Evolutionary conservation across 2,329 filamentous ascomycete genomes (phyloP).

Genomic region (Plectosphaerella sp.): DNA sequence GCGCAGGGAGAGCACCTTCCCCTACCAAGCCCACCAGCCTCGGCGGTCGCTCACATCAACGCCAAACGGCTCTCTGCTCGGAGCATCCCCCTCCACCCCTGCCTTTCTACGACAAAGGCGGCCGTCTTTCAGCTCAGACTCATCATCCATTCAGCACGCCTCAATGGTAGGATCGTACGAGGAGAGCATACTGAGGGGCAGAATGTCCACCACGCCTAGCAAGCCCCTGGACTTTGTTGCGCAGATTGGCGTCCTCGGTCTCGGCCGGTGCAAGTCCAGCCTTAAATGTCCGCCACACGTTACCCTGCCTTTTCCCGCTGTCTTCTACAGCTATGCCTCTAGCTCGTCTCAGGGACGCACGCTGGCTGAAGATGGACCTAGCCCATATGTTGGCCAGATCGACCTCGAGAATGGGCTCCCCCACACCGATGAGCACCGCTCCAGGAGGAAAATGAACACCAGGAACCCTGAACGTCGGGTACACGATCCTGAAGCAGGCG

Average conservation of each 20-base stretch:
- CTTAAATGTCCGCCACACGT: conserved; percentile 87
- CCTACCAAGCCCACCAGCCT: conserved; percentile 76
- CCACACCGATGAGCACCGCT: conserved; percentile 43
- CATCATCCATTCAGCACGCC: conserved; percentile 77
- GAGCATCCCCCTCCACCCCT: conserved; percentile 45
- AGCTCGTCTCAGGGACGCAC: conserved; percentile 54
- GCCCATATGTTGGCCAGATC: conserved; percentile 90
- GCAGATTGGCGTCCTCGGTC: conserved; percentile 89
- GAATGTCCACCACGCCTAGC: conserved; percentile 95
- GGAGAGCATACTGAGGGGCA: conserved; percentile 88
- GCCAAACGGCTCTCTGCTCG: conserved; percentile 33
- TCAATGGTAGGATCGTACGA: conserved; percentile 98
- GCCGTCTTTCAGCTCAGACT: conserved; percentile 69
- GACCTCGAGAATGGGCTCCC: conserved; percentile 80
- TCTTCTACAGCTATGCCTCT: conserved; percentile 88
- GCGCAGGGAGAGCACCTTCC: conserved; percentile 55
- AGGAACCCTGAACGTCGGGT: conserved; percentile 33
- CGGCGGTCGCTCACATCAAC: conserved; percentile 68
- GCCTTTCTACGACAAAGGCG: conserved; percentile 51
- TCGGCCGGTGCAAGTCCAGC: conserved; percentile 81
- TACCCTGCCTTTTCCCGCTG: conserved; percentile 84
- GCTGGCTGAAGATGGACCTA: conserved; percentile 77
- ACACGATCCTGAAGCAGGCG: conserved; percentile 17
- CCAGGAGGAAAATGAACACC: conserved; percentile 43
- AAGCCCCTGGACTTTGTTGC: conserved; percentile 90